phyloP scores from a whole-genome alignment of 2,329 filamentous ascomycete species.

The Helminthosporium solani region DNA sequence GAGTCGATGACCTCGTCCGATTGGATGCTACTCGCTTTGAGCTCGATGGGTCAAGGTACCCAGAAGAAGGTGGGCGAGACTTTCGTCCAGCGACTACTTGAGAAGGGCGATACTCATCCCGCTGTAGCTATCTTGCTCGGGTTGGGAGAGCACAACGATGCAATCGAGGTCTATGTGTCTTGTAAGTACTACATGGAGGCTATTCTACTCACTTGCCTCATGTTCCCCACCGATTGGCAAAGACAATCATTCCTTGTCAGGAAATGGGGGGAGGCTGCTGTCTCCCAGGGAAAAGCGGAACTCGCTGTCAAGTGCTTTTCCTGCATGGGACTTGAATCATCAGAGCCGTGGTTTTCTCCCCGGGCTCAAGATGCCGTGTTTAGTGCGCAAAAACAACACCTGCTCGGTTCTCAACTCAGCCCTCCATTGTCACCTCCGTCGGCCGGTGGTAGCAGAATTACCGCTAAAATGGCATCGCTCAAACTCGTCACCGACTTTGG shows the following conservation, averaged over 20 bases:
- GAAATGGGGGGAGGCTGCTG: conserved; percentile 92
- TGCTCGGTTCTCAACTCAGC: conserved; percentile 60
- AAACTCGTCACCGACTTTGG: conserved; percentile 92
- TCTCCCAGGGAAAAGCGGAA: conserved; percentile 83
- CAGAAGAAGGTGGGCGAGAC: conserved; percentile 88
- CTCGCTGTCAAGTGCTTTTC: conserved; percentile 91
- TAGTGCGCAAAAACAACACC: conserved; percentile 54
- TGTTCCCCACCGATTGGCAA: conserved; percentile 85
- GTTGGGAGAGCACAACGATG: conserved; percentile 88
- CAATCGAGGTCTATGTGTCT: conserved; percentile 93
- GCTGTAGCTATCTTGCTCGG: conserved; percentile 91
- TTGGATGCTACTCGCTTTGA: conserved; percentile 94
- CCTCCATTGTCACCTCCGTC: conserved; percentile 74
- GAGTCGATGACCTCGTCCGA: conserved; percentile 90
- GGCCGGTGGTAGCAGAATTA: conserved; percentile 53
- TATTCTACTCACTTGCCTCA: conserved; percentile 79
- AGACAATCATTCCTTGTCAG: conserved; percentile 82
- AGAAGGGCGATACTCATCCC: conserved; percentile 86
- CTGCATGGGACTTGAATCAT: conserved; percentile 81
- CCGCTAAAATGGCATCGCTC: conserved; percentile 78
- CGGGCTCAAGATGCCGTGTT: conserved; percentile 65
- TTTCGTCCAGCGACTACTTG: conserved; percentile 86
- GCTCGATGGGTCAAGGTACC: conserved; percentile 73
- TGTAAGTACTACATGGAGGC: conserved; percentile 92
- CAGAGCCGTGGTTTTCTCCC: conserved; percentile 85